Evolutionary conservation across 108 stramenopile species (phyloP), one percentile per base, ranked within the genome.

Genomic region (Craspedostauros australis): DNA sequence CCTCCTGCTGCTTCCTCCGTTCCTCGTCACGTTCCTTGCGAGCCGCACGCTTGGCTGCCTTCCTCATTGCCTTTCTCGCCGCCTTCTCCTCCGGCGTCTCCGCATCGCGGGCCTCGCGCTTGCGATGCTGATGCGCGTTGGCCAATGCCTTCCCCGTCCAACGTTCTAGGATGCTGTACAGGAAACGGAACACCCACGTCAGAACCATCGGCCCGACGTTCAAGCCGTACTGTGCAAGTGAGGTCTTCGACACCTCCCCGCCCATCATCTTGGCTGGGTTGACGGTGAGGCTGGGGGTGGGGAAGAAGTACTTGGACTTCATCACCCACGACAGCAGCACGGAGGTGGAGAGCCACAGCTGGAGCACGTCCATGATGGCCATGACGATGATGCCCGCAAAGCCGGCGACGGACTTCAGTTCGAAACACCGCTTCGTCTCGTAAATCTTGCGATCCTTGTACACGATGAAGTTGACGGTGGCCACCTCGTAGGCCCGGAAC

Each of bases 191-290:
- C 16, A 45, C 55, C 87, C 91, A 88, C 0, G 85, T 73, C 1
- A 89, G 54, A 4, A 76, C 66, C 87, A 93, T 93, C 2, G 91
- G 84, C n/a, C 78, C 91, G 24, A 89, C 54, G 47, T 93, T 93
- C 23, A 93, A 68, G 0, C 91, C 87, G 56, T 86, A 88, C 14
- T 52, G 44, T 38, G 56, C 52, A 20, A 80, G 50, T 6, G 76
- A 56, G 18, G 68, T 65, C 8, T 57, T 54, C 2, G 83, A 61
- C 4, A 75, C 57, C 19, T 69, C 57, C 3, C 73, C 74, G 11
- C 85, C 84, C 50, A 93, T 68, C 40, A 93, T 53, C 54, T 86
- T 61, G 18, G 75, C 83, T 0, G 91, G 91, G 25, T 70, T 64
- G 36, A 93, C 70, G 5, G 87, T 66, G 3, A 93, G 26, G 7